These are phyloP conservation scores for Mycena pura DNA, from an alignment of 768 basidiomycete genomes.

Conservation along the genomic window DNA sequence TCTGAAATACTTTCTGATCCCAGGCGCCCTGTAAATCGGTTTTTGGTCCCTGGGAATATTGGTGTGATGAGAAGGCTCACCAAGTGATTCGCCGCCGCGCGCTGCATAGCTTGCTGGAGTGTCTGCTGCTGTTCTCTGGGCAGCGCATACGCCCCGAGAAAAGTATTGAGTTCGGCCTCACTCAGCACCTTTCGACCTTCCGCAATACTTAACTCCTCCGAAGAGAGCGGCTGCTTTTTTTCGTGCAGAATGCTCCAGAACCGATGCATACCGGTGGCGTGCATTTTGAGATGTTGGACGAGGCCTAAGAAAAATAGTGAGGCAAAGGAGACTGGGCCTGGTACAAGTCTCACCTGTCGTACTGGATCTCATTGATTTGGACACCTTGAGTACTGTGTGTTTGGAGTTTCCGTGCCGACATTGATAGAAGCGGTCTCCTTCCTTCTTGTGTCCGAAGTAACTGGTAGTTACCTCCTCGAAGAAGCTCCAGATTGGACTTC, in stretches of 20 bases:
- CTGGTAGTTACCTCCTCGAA: neutral
- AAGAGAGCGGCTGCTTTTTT: neutral
- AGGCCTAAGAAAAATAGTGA: neutral
- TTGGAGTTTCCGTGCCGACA: slow-evolving; percentile 4
- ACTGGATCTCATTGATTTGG: neutral
- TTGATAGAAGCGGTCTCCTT: neutral
- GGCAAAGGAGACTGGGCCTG: neutral
- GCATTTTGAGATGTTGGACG: neutral
- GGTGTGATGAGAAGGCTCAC: neutral
- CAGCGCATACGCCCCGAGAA: neutral
- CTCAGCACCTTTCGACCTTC: neutral
- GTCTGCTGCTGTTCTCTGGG: neutral
- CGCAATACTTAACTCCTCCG: neutral
- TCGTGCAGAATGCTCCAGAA: neutral
- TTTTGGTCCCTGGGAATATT: neutral
- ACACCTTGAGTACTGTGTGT: neutral
- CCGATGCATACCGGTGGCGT: neutral
- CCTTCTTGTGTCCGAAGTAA: neutral
- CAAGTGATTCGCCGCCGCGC: neutral
- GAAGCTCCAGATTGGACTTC: neutral
- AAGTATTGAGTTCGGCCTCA: neutral
- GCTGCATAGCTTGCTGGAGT: neutral
- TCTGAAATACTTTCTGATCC: slow-evolving; percentile 1
- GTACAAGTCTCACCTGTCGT: neutral
- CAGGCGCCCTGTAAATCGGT: neutral